Conservation (phyloP, 2,329 filamentous ascomycete species). For the Diaporthe sp. region DNA sequence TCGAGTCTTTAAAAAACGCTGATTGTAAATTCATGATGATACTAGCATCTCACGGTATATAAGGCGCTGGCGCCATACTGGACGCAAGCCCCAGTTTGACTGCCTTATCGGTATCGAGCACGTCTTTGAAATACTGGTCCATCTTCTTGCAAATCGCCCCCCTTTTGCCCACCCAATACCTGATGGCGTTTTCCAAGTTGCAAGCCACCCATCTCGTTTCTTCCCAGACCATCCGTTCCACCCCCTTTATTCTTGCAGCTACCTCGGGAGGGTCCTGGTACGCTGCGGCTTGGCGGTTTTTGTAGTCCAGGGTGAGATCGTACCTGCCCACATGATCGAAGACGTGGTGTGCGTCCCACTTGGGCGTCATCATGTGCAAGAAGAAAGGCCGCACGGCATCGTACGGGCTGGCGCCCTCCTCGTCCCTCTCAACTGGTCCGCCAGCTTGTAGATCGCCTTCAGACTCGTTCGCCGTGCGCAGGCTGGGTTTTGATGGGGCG, state of each 20-base stretch:
- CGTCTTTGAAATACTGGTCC: slow-evolving; percentile 11
- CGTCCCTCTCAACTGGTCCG: neutral
- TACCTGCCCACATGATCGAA: slow-evolving; percentile 11
- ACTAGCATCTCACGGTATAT: neutral
- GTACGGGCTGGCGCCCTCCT: neutral
- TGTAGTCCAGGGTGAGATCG: neutral
- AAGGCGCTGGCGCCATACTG: neutral
- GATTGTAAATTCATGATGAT: neutral
- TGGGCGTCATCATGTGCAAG: slow-evolving; percentile 11
- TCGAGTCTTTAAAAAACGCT: neutral
- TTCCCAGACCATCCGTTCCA: slow-evolving; percentile 23
- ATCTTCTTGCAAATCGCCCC: neutral
- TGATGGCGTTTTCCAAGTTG: slow-evolving; percentile 4
- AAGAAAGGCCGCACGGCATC: slow-evolving; percentile 11
- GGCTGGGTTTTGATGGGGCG: neutral
- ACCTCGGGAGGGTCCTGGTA: neutral
- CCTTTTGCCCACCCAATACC: slow-evolving; percentile 12
- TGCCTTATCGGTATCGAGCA: slow-evolving; percentile 3
- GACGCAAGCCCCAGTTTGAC: neutral
- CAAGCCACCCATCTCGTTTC: slow-evolving; percentile 20
- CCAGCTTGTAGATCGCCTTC: neutral
- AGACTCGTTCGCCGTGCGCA: neutral
- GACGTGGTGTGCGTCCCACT: slow-evolving; percentile 18
- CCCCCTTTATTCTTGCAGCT: neutral
- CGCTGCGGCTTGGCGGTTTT: neutral